Evolutionary conservation across 805 yeast species (phyloP).

Genomic region (Saccharomycopsis babjevae): DNA sequence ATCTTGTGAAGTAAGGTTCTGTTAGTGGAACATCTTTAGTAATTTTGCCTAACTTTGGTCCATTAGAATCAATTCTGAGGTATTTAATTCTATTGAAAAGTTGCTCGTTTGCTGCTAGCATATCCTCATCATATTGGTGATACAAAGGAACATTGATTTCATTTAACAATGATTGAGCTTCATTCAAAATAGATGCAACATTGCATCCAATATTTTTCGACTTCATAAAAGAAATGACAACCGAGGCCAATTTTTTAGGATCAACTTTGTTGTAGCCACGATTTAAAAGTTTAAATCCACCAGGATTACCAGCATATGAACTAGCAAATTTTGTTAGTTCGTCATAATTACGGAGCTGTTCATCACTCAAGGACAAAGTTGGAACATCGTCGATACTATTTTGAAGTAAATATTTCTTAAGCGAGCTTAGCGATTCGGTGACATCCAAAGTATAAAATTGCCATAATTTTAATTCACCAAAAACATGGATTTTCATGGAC

Average conservation of each 20-base stretch:
- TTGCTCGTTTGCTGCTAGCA: constrained; percentile 53
- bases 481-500: constrained; percentile 58
- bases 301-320: constrained; percentile 30
- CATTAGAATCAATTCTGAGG: constrained; percentile 66
- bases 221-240: constrained; percentile 21
- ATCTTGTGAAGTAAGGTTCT: constrained; percentile 82
- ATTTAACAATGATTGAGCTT: constrained; percentile 51
- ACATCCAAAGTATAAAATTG: constrained; percentile 74
- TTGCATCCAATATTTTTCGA: constrained; percentile 26
- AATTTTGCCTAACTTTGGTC: constrained; percentile 70
- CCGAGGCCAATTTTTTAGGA: constrained; percentile 37
- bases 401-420: constrained; percentile 31
- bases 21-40: constrained; percentile 50
- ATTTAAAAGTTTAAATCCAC: constrained; percentile 35
- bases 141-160: constrained; percentile 71
- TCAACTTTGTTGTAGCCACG: constrained; percentile 50
- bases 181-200: constrained; percentile 27
- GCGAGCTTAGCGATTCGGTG: constrained; percentile 28
- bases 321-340: constrained; percentile 41
- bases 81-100: constrained; percentile 68
- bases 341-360: constrained; percentile 30
- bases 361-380: constrained; percentile 37
- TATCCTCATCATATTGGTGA: constrained; percentile 65
- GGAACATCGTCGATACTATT: constrained; percentile 15
- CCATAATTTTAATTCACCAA: constrained; percentile 68